phyloP scores from a whole-genome alignment of 169 alveolate species.

The Theileria parva region DNA sequence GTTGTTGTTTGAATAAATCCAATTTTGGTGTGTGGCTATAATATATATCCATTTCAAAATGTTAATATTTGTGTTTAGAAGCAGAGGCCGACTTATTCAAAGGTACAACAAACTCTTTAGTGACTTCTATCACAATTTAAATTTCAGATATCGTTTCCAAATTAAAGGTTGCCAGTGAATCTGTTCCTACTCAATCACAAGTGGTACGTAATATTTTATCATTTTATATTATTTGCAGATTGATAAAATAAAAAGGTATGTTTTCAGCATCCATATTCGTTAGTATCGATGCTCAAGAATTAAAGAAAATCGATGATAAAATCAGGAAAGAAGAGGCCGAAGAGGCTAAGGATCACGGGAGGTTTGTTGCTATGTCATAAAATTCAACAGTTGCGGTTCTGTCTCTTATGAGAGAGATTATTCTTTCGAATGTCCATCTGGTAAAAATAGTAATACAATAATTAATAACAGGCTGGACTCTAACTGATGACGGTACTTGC shows the following conservation, averaged over 20 bases:
- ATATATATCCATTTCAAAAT: background rate
- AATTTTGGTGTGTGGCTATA: constrained; percentile 6
- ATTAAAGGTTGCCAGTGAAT: constrained; percentile 39
- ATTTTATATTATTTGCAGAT: constrained; percentile 1
- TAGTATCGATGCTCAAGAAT: constrained; percentile 45
- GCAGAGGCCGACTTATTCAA: constrained; percentile 51
- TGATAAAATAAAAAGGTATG: constrained; percentile 52
- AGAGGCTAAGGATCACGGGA: constrained; percentile 36
- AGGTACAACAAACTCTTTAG: constrained; percentile 9
- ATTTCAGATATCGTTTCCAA: constrained; percentile 46
- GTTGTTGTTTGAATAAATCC: constrained; percentile 1
- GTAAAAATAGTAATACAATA: background rate
- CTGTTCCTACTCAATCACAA: constrained; percentile 41
- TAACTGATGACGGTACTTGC: constrained; percentile 51
- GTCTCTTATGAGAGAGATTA: constrained; percentile 52
- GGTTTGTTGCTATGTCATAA: constrained; percentile 9
- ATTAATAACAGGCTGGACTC: constrained; percentile 38
- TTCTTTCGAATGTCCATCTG: constrained; percentile 47
- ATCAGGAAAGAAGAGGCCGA: constrained; percentile 51
- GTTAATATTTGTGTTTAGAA: constrained; percentile 14
- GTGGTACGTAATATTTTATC: constrained; percentile 37
- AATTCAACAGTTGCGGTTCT: constrained; percentile 28
- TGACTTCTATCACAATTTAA: background rate
- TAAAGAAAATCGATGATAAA: constrained; percentile 33
- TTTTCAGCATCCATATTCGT: background rate